Evolutionary conservation across 352 stramenopile genomes (phyloP).

Genomic region (Pythium periplocum): DNA sequence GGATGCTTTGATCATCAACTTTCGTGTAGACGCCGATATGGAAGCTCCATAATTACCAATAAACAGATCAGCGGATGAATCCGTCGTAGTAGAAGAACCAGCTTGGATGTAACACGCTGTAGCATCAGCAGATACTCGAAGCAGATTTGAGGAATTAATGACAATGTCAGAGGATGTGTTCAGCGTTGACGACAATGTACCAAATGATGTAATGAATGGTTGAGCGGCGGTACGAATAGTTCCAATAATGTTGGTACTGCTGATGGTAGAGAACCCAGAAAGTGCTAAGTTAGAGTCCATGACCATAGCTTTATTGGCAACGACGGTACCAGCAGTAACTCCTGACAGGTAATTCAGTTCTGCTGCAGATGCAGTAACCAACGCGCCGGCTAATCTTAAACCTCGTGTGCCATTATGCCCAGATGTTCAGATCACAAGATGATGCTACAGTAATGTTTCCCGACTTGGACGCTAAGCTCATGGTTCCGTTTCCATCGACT

Average conservation of each 20-base stretch:
- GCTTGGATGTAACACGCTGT: conserved; percentile 4
- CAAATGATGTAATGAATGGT: too few relatives aligned
- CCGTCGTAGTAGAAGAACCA: neutral
- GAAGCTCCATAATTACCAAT: conserved; percentile 1
- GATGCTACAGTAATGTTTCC: neutral
- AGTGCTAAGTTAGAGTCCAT: too few relatives aligned
- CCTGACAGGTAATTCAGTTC: conserved; percentile 2
- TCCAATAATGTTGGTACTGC: too few relatives aligned
- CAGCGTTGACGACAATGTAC: neutral
- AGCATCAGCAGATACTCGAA: neutral
- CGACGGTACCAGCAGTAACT: neutral
- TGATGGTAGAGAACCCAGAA: too few relatives aligned
- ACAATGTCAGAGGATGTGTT: neutral
- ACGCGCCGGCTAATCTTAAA: neutral
- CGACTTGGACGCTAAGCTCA: too few relatives aligned
- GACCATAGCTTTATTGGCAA: too few relatives aligned
- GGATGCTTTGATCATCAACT: neutral
- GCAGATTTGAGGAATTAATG: neutral
- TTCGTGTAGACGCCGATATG: neutral
- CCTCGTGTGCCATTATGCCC: neutral
- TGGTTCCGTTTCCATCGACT: too few relatives aligned
- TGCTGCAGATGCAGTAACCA: neutral
- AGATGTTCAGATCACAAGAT: neutral
- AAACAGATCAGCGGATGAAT: conserved; percentile 1
- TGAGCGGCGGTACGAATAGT: too few relatives aligned